Evolutionary conservation across 139 green algal genomes (phyloP), one percentile per base, ranked within the genome.

Genomic region (Coelastrella sp.): DNA sequence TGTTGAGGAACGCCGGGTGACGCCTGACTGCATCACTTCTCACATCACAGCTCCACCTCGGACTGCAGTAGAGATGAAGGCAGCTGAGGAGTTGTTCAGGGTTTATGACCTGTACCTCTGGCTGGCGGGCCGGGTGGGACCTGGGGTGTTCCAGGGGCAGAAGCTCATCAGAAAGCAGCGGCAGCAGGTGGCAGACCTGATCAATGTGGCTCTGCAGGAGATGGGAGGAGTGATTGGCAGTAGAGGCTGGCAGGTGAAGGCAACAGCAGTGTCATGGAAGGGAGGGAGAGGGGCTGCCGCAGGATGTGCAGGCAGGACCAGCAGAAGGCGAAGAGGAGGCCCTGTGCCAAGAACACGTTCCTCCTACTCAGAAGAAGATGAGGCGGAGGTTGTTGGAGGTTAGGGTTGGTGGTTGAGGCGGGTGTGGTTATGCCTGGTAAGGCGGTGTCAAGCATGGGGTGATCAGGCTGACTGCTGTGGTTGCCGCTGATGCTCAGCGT

Each of bases 81-180:
- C 58, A 0, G 66, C 93, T 81, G 93, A 95, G 90, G 85, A 89
- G 79, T 65, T 92, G 81, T 91, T 93, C 63, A 58, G 91, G 0
- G 88, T 91, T 49, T 92, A 91, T 84, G 93, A 95, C 79, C 82
- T 95, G 74, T 95, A 94, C 85, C 70, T 95, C 6, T 95, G 93
- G 92, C 59, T 90, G 15, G 58, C 73, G 10, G 85, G 74, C 58
- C 22, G 85, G 68, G 10, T 88, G 20, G 84, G 84, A 56, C 82
- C 49, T 15, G 84, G 84, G 17, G 68, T 80, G 84, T 88, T 88
- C 68, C 35, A 60, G 49, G 68, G 68, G 20, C 35, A 57, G 25
- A 80, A 68, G 22, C 10, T 35, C 7, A 73, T 88, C 65, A 72
- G 59, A 12, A 66, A 58, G 84, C 84, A 81, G 68, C 84, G 70